A percentile compares a stretch with the other conserved stretches of the same genome.
phyloP scores from a whole-genome alignment of 495 filamentous ascomycete genomes.

The Trichocladium antarcticum region DNA sequence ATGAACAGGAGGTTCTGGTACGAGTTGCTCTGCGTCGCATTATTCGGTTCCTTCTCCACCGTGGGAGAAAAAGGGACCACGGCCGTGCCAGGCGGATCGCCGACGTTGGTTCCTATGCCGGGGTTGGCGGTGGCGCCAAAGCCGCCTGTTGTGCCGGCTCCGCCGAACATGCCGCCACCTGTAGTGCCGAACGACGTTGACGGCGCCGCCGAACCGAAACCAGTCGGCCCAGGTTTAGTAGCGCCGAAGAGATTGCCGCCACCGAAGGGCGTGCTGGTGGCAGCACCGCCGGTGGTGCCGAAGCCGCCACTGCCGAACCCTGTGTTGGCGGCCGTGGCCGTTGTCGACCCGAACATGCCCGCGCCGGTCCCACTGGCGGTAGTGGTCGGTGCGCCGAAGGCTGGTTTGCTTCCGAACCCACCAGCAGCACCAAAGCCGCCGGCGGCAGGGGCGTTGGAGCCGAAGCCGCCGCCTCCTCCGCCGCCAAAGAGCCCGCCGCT shows the following conservation, averaged over 20 bases:
- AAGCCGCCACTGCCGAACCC: constrained; percentile 45
- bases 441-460: constrained; percentile 34
- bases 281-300: constrained; percentile 31
- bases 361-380: constrained; percentile 20
- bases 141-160: constrained; percentile 31
- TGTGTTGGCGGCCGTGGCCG: constrained; percentile 29
- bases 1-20: constrained; percentile 85
- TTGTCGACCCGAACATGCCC: constrained; percentile 34
- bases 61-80: constrained; percentile 58
- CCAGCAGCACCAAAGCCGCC: constrained; percentile 31
- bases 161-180: no score
- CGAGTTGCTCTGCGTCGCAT: constrained; percentile 47
- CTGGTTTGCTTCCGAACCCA: constrained; percentile 27
- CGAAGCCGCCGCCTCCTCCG: constrained; percentile 26
- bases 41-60: constrained; percentile 67
- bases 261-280: constrained; percentile 40
- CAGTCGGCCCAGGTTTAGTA: constrained; percentile 27
- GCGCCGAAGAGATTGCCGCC: constrained; percentile 37
- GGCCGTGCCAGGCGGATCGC: constrained; percentile 57
- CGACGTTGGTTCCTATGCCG: constrained; percentile 31
- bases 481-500: constrained; percentile 40
- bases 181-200: no score
- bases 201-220: constrained; percentile 36
- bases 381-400: constrained; percentile 22
- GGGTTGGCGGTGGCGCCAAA: constrained; percentile 40